These are phyloP conservation scores for Aristolochia fimbriata DNA, from an alignment of 164 flowering plant genomes.

Conservation along the genomic window DNA sequence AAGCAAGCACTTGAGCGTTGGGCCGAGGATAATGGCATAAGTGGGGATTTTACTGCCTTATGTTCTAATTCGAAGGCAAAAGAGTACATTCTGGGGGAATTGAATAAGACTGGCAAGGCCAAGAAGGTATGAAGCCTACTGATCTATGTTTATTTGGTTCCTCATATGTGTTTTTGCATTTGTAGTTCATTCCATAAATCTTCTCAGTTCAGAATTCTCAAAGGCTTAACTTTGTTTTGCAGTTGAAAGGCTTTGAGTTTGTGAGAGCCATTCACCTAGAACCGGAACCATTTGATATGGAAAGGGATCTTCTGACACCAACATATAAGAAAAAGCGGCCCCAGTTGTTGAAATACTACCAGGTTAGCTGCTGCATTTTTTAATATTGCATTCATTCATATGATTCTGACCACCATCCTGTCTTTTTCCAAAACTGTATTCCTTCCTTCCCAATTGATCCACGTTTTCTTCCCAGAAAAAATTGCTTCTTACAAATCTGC, in stretches of 20 bases:
- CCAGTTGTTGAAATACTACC: slow-evolving; percentile 78
- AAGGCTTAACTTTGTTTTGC: slow-evolving; percentile 15
- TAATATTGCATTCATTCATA: too few relatives aligned
- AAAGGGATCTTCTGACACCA: slow-evolving; percentile 93
- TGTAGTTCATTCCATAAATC: background rate
- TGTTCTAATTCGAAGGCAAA: slow-evolving; percentile 76
- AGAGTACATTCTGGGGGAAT: slow-evolving; percentile 65
- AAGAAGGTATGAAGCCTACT: slow-evolving; percentile 48
- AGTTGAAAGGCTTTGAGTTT: slow-evolving; percentile 96
- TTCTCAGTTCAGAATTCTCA: background rate
- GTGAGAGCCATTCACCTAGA: slow-evolving; percentile 84
- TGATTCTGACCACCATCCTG: too few relatives aligned
- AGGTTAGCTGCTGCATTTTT: slow-evolving; percentile 36
- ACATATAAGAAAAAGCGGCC: slow-evolving; percentile 97
- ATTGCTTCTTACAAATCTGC: too few relatives aligned
- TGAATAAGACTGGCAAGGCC: slow-evolving; percentile 62
- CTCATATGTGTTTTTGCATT: background rate
- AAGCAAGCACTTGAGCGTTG: slow-evolving; percentile 52
- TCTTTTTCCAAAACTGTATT: background rate
- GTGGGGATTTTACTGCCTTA: slow-evolving; percentile 62
- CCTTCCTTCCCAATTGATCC: background rate
- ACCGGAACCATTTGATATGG: slow-evolving; percentile 85
- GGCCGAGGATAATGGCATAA: slow-evolving; percentile 53
- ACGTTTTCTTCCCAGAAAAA: too few relatives aligned
- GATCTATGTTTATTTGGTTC: background rate